Evolutionary conservation across 306 rosid genomes (phyloP), one percentile per base, ranked within the genome.

Genomic region (Rosa lucieae): DNA sequence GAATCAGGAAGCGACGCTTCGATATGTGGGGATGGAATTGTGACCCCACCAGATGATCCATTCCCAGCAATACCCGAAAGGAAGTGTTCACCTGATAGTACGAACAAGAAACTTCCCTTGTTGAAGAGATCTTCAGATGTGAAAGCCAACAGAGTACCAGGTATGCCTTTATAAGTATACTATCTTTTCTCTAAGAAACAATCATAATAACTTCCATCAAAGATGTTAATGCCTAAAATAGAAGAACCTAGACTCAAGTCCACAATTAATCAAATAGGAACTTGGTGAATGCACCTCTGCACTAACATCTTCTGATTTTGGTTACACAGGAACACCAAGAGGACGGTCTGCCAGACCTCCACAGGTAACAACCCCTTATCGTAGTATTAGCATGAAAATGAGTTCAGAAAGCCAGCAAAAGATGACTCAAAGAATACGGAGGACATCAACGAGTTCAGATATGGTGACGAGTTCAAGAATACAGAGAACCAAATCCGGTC

Each of bases 1-100:
- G 99, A 91, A 82, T 89, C 93, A 35, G 61, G 23, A 53, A 91
- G 96, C 23, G 97, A 92, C 29, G 82, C 91, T 83, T 94, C 99
- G 47, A 79, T 81, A 3, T 85, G 92, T 66, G 93, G 94, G 56
- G 97, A 92, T 79, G 97, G 93, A 21, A 76, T 56, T 18, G 76
- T 55, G 43, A 71, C 87, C 48, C 80, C 83, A 15, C 77, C 87
- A n/a, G 99, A 95, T 15, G 97, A 92, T 74, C 83, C 89, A 40
- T 73, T 84, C 86, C 86, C 79, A 20, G 47, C 88, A 4, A 26
- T 70, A 58, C 67, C 72, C n/a, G 94, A 87, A 73, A 85, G 88
- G 83, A 92, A 82, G 82, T 5, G 86, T 72, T 75, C 86, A 67
- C 76, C 84, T 59, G 91, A 90, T 4, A 59, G 76, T 26, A 35